These are phyloP conservation scores for Sporisorium graminicola DNA, from an alignment of 1,284 basidiomycete species.

Conservation along the genomic window DNA sequence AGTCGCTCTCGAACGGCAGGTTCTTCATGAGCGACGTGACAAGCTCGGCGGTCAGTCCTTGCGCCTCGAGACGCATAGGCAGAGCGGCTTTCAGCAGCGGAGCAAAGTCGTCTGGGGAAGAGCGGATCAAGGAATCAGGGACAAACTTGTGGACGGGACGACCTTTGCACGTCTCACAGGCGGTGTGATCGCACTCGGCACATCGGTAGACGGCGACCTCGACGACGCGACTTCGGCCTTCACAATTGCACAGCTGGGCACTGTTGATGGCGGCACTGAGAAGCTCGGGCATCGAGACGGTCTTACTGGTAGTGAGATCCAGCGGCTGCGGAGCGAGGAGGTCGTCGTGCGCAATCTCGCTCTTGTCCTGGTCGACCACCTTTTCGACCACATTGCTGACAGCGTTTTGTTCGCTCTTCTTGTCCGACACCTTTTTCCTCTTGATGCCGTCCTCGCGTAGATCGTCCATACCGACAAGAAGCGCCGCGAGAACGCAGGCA, in stretches of 20 bases:
- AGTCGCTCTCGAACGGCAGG: slow-evolving; percentile 67
- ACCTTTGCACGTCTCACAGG: slow-evolving; percentile 87
- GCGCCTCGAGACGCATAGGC: slow-evolving; percentile 81
- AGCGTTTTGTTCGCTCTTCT: slow-evolving; percentile 74
- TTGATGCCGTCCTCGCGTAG: slow-evolving; percentile 34
- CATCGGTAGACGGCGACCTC: slow-evolving; percentile 77
- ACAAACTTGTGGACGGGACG: slow-evolving; percentile 85
- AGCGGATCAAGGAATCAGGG: slow-evolving; percentile 70
- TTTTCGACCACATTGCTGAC: slow-evolving; percentile 71
- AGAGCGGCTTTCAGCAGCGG: slow-evolving; percentile 82
- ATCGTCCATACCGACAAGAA: slow-evolving; percentile 71
- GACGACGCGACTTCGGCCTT: slow-evolving; percentile 83
- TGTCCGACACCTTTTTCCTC: slow-evolving; percentile 73
- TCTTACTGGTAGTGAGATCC: slow-evolving; percentile 40
- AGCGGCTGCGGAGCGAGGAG: slow-evolving; percentile 32
- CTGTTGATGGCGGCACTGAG: slow-evolving; percentile 79
- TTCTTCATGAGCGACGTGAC: slow-evolving; percentile 74
- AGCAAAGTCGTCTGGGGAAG: slow-evolving; percentile 79
- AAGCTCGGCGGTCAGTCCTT: slow-evolving; percentile 70
- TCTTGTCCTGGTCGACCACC: slow-evolving; percentile 70
- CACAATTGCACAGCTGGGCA: slow-evolving; percentile 85
- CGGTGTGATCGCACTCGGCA: slow-evolving; percentile 80
- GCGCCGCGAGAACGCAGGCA: slow-evolving; percentile 85
- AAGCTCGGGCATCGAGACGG: slow-evolving; percentile 71
- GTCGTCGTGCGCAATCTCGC: slow-evolving; percentile 73